phyloP scores from a whole-genome alignment of 2,329 filamentous ascomycete species.

The Botrytis tulipae region DNA sequence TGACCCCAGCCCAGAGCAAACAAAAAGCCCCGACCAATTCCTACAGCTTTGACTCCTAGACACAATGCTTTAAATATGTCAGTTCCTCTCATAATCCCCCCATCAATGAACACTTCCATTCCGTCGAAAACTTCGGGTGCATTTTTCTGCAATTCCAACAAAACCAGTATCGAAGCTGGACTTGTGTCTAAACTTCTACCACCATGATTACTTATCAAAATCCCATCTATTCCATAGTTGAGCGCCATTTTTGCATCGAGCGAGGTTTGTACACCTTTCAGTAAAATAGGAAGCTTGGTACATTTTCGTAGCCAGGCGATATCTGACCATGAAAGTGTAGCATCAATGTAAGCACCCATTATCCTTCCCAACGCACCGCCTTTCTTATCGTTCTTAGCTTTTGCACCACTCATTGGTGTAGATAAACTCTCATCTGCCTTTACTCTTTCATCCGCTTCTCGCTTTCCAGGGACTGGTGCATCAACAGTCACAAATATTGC shows the following conservation, averaged over 20 bases:
- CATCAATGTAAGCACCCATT: conserved; percentile 57
- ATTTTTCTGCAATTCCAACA: conserved; percentile 62
- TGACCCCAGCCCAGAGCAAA: conserved; percentile 61
- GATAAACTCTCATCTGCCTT: conserved; percentile 47
- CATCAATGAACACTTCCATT: conserved; percentile 63
- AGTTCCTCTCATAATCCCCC: conserved; percentile 62
- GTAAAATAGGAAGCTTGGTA: conserved; percentile 54
- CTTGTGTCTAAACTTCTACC: conserved; percentile 55
- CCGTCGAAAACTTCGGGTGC: conserved; percentile 58
- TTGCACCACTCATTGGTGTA: conserved; percentile 51
- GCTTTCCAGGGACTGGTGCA: conserved; percentile 56
- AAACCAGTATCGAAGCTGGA: conserved; percentile 54
- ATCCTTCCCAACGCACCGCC: conserved; percentile 55
- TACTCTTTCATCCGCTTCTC: conserved; percentile 47
- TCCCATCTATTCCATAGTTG: conserved; percentile 61
- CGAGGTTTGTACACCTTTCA: conserved; percentile 70
- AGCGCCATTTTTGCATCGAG: conserved; percentile 61
- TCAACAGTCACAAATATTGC: conserved; percentile 60
- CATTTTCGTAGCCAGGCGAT: conserved; percentile 61
- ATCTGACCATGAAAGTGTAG: conserved; percentile 61
- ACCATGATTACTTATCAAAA: conserved; percentile 70
- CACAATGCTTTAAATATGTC: conserved; percentile 68
- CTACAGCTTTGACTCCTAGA: conserved; percentile 62
- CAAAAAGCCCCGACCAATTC: conserved; percentile 60
- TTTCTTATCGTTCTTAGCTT: conserved; percentile 50